Evolutionary conservation across 2,329 filamentous ascomycete species (phyloP), one percentile per base, ranked within the genome.

Genomic region (Zymoseptoria tritici): DNA sequence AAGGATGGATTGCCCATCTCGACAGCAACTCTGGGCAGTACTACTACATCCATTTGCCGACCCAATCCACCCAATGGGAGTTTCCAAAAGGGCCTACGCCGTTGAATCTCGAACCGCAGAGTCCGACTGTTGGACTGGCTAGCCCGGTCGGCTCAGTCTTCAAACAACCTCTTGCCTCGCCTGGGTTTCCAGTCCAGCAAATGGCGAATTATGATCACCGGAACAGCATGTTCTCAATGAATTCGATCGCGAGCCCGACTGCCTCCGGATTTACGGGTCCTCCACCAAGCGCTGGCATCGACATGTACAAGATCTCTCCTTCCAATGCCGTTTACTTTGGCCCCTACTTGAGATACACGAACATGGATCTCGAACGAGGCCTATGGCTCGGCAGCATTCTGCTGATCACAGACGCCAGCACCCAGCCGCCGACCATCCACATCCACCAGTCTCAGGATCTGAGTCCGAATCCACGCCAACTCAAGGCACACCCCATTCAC

Each of bases 301-400:
- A 97, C 64, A 85, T 96, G 80, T 99, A 96, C 79, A 94, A 94
- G 72, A 86, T 97, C 49, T 85, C 88, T 59, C 92, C 94, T 0
- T 96, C 91, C 0, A 99, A 99, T 67, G 91, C 91, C 4, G 94
- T 99, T 1, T 99, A 99, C 76, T 99, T 99, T 75, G 94, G 94
- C 0, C 94, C 94, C 0, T 97, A 97, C 72, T 79, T 99, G 54
- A 84, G 94, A 68, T 99, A 99, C 72, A 90, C 90, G 29, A 99
- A 99, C 70, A 97, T 99, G 91, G 91, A 99, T 66, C 76, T 97
- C 53, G 92, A 97, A 71, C 87, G 87, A 64, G 92, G 94, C 0
- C 72, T 91, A 9, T 99, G 94, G 94, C 79, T 93, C 19, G 94
- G 94, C 19, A 97, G 92, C 52, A 96, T 99, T 68, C 80, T 99